Evolutionary conservation across 2,329 filamentous ascomycete genomes (phyloP), one percentile per base, ranked within the genome.

Genomic region (Pseudocercospora musae): DNA sequence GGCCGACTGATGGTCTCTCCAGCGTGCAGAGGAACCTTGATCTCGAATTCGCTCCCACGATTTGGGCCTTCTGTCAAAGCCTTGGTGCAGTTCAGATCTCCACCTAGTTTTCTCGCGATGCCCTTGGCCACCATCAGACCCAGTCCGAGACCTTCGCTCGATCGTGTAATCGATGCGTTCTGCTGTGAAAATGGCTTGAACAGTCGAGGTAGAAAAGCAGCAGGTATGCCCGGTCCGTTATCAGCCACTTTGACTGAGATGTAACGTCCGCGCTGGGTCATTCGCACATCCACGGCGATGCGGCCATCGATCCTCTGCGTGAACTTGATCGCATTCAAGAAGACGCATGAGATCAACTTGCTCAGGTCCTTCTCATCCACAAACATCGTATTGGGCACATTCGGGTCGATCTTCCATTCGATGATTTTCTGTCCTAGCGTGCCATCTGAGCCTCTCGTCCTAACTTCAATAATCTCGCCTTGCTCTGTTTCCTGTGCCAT

Each of bases 81-180:
- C 55, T 83, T 81, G 46, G 87, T 81, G 67, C 88, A 86, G 57
- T 84, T 82, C 20, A 91, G 77, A 73, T 90, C 88, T 15, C 88
- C 88, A 25, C 87, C 87, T 60, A 90, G 82, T 71, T 87, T 88
- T 58, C 88, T 81, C 4, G 88, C 86, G 50, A 90, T 79, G 3
- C 87, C 87, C 74, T 90, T 90, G 0, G 88, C 88, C n/a, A 90
- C 88, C 70, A 90, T 81, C 10, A 91, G 77, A 27, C 88, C 88
- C 6, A 91, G 78, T 0, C 88, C 88, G 2, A 90, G 78, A 0
- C 88, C 88, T 73, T 91, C 88, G 71, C 84, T 87, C 64, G 84
- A 83, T 48, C 88, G 80, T 6, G 87, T 89, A 13, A 87, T 84
- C 1, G 87, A 89, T 56, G 85, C 82, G 72, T 91, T 87, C 74